Base-by-base conservation (phyloP, 371 early-diverging fungal species). In the Parasitella parasitica region DNA sequence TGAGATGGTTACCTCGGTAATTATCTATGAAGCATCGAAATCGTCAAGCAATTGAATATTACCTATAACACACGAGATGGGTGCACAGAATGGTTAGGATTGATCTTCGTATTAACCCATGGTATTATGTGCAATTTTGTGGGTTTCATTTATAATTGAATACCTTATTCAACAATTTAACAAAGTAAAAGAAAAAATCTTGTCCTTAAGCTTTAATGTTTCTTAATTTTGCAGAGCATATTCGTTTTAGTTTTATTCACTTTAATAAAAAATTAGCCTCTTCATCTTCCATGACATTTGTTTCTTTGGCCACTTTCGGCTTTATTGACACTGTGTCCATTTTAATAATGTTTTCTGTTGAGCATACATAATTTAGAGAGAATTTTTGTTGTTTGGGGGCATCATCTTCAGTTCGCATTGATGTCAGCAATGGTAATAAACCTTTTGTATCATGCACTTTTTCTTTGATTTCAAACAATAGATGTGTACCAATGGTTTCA, bases 21-120 rank as follows among this genome's bases (percentile, higher is more conserved):
- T 50, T 70, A 71, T 71, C 71, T 28, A 49, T 59, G 71, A 71
- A 36, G 63, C 71, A 71, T 38, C 58, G 71, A 71, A 71, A 66
- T 71, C 71, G 71, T 71, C 71, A 66, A 71, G 48, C 71, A 71
- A 71, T 71, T 71, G 71, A 59, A 71, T 64, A 71, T 4, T 50
- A 63, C 36, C 54, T 56, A 27, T 28, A 59, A 41, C 66, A 66
- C 67, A 63, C 36, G 57, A 60, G 52, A 63, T 66, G 71, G 71
- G 71, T 71, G 71, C 66, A 66, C 64, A 51, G 67, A 62, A 49
- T 51, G 63, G 66, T 66, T 35, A 66, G 71, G 54, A 56, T 63
- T 63, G 51, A 32, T 61, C 70, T 70, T 70, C 70, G 70, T 70
- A 59, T 57, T 43, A 62, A 51, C 59, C 63, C 27, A 66, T 71